phyloP scores from a whole-genome alignment of 495 filamentous ascomycete species.

The Rhypophila decipiens region DNA sequence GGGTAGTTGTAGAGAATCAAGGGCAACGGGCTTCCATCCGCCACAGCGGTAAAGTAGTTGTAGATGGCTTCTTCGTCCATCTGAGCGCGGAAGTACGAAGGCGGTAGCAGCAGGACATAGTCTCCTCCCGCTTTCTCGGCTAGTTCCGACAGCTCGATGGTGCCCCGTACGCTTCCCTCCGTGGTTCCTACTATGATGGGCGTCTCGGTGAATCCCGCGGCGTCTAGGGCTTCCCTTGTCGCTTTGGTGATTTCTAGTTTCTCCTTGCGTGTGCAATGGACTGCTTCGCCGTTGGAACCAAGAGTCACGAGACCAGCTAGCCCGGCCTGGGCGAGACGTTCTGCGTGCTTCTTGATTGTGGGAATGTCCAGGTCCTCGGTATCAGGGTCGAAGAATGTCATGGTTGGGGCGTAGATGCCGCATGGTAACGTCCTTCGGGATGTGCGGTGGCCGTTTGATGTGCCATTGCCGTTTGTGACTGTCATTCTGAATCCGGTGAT shows the following conservation, averaged over 20 bases:
- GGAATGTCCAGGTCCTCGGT: slow-evolving; percentile 80
- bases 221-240: slow-evolving; percentile 76
- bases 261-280: slow-evolving; percentile 71
- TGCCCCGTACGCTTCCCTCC: slow-evolving; percentile 71
- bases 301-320: slow-evolving; percentile 80
- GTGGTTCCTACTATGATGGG: slow-evolving; percentile 77
- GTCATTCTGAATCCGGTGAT: slow-evolving; percentile 22
- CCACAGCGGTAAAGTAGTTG: slow-evolving; percentile 70
- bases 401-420: slow-evolving; percentile 84
- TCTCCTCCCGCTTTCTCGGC: slow-evolving; percentile 67
- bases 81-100: slow-evolving; percentile 74
- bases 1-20: slow-evolving; percentile 91
- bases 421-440: slow-evolving; percentile 61
- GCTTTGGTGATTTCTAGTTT: slow-evolving; percentile 69
- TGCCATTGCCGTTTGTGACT: slow-evolving; percentile 31
- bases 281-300: slow-evolving; percentile 87
- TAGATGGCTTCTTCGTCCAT: slow-evolving; percentile 73
- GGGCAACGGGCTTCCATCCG: slow-evolving; percentile 66
- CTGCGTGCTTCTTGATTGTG: slow-evolving; percentile 70
- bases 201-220: slow-evolving; percentile 66
- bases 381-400: slow-evolving; percentile 80
- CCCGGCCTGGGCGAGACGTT: slow-evolving; percentile 73
- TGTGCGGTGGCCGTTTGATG: slow-evolving; percentile 31
- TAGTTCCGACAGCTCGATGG: slow-evolving; percentile 66
- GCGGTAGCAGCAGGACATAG: slow-evolving; percentile 70